Percentiles rank a stretch among this genome's conserved stretches.
Evolutionary conservation across 2,329 filamentous ascomycete genomes (phyloP).

Genomic region (Fusarium incarnatum): DNA sequence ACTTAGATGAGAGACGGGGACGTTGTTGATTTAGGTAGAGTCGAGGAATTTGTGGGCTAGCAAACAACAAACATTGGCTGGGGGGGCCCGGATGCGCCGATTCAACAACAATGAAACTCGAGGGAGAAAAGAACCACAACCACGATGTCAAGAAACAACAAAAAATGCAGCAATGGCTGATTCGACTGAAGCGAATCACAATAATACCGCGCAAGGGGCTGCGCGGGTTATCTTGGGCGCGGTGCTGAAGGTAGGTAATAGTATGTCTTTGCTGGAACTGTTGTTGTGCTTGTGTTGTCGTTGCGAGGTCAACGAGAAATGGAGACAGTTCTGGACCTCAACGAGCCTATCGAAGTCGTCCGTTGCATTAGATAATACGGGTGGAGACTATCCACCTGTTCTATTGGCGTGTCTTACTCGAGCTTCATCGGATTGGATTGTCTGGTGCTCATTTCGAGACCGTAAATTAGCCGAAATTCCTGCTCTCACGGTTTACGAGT

Average conservation of each 20-base stretch:
- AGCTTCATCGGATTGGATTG: constrained; percentile 9
- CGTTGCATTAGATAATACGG: constrained; percentile 38
- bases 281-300: constrained; percentile 58
- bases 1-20: constrained; percentile 22
- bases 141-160: constrained; percentile 29
- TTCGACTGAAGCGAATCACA: constrained; percentile 17
- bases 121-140: constrained; percentile 21
- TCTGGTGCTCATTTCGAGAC: constrained; percentile 15
- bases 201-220: constrained; percentile 29
- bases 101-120: constrained; percentile 43
- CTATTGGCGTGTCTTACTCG: constrained; percentile 29
- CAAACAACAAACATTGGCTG: constrained; percentile 57
- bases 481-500: constrained; percentile 19
- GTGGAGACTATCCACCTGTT: constrained; percentile 20
- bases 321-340: constrained; percentile 30
- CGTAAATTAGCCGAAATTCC: constrained; percentile 47
- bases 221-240: constrained; percentile 41
- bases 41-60: constrained; percentile 48
- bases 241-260: constrained; percentile 47
- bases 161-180: constrained; percentile 13
- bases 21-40: constrained; percentile 48
- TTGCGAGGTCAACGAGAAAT: constrained; percentile 58
- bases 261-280: constrained; percentile 46
- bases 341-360: constrained; percentile 20
- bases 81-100: constrained; percentile 46